phyloP scores from a whole-genome alignment of 805 yeast genomes.

The Barnettozyma vustinii region DNA sequence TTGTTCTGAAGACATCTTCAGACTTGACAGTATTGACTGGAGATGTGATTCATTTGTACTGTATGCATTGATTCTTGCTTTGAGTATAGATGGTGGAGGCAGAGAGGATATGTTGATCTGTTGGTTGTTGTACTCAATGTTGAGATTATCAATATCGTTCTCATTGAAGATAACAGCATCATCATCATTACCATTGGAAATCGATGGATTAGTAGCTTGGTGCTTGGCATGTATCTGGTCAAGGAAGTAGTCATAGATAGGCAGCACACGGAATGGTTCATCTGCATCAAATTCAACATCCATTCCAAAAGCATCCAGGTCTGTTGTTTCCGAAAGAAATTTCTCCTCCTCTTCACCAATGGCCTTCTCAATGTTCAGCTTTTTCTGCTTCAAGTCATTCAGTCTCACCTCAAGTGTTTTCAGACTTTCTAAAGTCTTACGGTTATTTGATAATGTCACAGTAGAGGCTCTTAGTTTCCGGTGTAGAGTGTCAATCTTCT shows the following conservation, averaged over 20 bases:
- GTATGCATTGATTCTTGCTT: constrained; percentile 81
- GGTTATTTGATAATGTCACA: constrained; percentile 39
- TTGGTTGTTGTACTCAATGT: constrained; percentile 14
- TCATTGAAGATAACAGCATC: constrained; percentile 5
- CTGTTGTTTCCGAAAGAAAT: constrained; percentile 40
- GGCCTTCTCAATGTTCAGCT: constrained; percentile 55
- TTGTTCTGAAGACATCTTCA: constrained; percentile 49
- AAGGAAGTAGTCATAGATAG: constrained; percentile 52
- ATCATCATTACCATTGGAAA: constrained; percentile 1
- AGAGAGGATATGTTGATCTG: constrained; percentile 21
- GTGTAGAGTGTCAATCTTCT: constrained; percentile 47
- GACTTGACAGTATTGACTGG: constrained; percentile 42
- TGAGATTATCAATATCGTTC: constrained; percentile 5
- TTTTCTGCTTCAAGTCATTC: constrained; percentile 47
- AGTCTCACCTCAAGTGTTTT: constrained; percentile 38
- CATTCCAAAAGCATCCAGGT: constrained; percentile 32
- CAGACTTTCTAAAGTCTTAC: constrained; percentile 48
- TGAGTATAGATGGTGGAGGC: constrained; percentile 42
- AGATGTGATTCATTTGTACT: constrained; percentile 59
- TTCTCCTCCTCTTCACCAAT: constrained; percentile 56
- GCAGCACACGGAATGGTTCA: constrained; percentile 76
- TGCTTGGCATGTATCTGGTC: constrained; percentile 24
- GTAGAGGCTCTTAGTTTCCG: constrained; percentile 54
- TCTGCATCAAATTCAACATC: constrained; percentile 76
- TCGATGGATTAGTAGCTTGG: neutral